Base-by-base conservation (phyloP, 352 stramenopile species). In the Phytophthora fragariaefolia region DNA sequence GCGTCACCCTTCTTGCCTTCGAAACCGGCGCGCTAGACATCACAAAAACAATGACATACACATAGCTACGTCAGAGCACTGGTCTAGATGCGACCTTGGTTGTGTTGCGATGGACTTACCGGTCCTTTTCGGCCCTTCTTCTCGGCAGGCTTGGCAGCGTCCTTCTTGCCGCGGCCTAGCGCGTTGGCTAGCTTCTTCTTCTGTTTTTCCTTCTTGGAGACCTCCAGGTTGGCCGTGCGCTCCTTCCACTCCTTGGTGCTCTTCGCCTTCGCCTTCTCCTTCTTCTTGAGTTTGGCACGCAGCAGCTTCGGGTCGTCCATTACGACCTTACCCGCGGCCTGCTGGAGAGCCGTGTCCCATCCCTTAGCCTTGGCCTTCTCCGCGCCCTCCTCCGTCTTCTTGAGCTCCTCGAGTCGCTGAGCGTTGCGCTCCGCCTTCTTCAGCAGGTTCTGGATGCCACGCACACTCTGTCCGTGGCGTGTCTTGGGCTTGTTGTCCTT, bases 351-450 rank as follows among this genome's bases (percentile, higher is more conserved):
- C 43, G 85, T 90, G 61, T 90, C 73, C 83, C 85, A 93, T 20
- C 79, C 70, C 74, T 90, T 91, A 4, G 79, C 71, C 49, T 88
- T 73, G 0, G 81, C 80, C 30, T 90, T 71, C 17, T 83, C 83
- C 54, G 82, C 82, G 51, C 85, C 85, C 42, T 90, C 80, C 32
- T 90, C 83, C 3, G 85, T 93, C 70, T 93, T 83, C 66, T 93
- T 93, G 24, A 93, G 71, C 61, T 93, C 82, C 51, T 90, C 76
- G 43, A 93, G 83, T 23, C 83, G 81, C 60, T 89, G 74, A 49
- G 86, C 82, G 69, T 93, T 93, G 1, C 72, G 68, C 70, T 93
- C 83, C 1, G 85, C 85, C 76, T 93, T 93, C 67, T 93, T 91
- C 47, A 93, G 64, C 50, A 93, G 38, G 62, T 93, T 93, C 71